Evolutionary conservation across 2,329 filamentous ascomycete species (phyloP).

Genomic region (Claviceps arundinis): DNA sequence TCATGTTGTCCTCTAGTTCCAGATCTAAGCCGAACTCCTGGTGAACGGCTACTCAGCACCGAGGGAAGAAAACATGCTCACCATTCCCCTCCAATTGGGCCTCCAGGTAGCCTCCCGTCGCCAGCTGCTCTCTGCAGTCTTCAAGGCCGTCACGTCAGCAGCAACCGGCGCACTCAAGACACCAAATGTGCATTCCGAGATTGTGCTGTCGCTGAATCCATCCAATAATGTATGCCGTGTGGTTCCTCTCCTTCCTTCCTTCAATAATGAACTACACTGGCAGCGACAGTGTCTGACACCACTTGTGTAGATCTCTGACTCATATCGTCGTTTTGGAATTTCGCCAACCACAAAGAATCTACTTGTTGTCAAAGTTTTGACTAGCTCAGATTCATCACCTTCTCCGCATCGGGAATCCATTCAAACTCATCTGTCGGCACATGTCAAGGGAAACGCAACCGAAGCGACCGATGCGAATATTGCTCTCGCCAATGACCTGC

Average conservation of each 20-base stretch:
- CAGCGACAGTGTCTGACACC: neutral
- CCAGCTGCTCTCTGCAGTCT: constrained; percentile 64
- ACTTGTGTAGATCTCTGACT: constrained; percentile 64
- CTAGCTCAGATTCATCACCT: constrained; percentile 29
- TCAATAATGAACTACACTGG: neutral
- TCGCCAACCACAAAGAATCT: constrained; percentile 55
- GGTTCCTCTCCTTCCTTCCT: neutral
- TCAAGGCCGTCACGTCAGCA: constrained; percentile 59
- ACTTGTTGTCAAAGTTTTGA: constrained; percentile 68
- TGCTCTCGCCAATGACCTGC: constrained; percentile 44
- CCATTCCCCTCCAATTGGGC: neutral
- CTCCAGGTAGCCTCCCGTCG: constrained; percentile 54
- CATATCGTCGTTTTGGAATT: constrained; percentile 81
- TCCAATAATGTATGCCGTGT: constrained; percentile 57
- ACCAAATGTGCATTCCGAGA: constrained; percentile 79
- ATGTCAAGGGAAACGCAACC: constrained; percentile 47
- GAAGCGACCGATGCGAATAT: constrained; percentile 53
- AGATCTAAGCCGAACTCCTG: neutral
- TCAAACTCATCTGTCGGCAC: constrained; percentile 43
- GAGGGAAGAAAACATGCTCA: neutral
- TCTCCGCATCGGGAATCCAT: constrained; percentile 31
- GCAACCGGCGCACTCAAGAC: constrained; percentile 53
- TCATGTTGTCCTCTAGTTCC: no score
- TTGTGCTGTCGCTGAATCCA: constrained; percentile 65
- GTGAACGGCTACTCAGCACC: neutral